These are phyloP conservation scores for Vitis labrusca DNA, from an alignment of 164 flowering plant species.

Conservation along the genomic window DNA sequence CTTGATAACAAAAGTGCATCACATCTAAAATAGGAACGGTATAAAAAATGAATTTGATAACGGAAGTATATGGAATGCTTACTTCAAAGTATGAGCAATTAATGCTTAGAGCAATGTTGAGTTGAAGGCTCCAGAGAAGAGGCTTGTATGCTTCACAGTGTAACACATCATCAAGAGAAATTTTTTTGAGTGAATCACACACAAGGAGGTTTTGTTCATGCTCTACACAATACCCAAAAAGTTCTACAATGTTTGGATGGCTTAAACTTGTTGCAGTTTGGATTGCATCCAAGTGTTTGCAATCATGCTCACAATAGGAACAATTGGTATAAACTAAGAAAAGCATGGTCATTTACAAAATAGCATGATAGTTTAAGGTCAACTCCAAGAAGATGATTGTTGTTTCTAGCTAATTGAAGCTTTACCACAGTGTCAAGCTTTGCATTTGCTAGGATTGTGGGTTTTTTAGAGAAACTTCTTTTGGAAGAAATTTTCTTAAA, in stretches of 20 bases:
- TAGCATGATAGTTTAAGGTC: too few relatives aligned
- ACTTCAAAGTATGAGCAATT: too few relatives aligned
- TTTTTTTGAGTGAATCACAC: constrained; percentile 60
- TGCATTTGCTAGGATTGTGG: constrained; percentile 31
- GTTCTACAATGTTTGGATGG: constrained; percentile 76
- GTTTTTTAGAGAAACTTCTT: constrained; percentile 46
- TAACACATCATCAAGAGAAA: constrained; percentile 52
- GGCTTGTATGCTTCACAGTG: too few relatives aligned
- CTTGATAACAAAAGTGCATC: too few relatives aligned
- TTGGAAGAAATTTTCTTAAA: constrained; percentile 20
- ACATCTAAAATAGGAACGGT: too few relatives aligned
- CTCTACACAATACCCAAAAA: constrained; percentile 71
- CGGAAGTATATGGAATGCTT: too few relatives aligned
- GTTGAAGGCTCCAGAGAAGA: too few relatives aligned
- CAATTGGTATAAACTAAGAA: too few relatives aligned
- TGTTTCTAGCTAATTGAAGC: constrained; percentile 68
- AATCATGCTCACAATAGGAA: too few relatives aligned
- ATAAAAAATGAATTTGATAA: too few relatives aligned
- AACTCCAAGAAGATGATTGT: constrained; percentile 23
- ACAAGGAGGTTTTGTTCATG: constrained; percentile 74
- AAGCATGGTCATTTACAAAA: too few relatives aligned
- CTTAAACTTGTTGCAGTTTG: constrained; percentile 50
- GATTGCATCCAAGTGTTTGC: constrained; percentile 44
- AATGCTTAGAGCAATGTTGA: too few relatives aligned
- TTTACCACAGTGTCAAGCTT: constrained; percentile 54